Evolutionary conservation across 441 rosid species (phyloP).

Genomic region (Manihot esculenta): DNA sequence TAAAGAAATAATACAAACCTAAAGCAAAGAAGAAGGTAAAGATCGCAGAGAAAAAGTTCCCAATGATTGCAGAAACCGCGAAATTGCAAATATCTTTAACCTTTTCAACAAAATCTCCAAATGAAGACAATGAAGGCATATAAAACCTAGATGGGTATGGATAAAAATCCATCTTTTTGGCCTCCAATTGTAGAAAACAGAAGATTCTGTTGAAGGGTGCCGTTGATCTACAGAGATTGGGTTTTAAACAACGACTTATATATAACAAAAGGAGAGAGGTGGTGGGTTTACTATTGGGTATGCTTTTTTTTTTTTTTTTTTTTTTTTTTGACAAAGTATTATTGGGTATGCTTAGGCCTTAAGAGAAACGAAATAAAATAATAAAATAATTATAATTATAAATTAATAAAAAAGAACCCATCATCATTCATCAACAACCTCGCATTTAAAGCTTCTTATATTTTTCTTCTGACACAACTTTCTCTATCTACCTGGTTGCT

Average conservation of each 20-base stretch:
- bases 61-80: constrained; percentile 72
- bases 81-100: constrained; percentile 56
- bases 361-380: constrained; percentile 29
- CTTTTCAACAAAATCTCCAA: constrained; percentile 57
- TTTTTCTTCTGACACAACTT: constrained; percentile 10
- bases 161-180: constrained; percentile 43
- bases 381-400: too few species aligned
- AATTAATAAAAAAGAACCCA: constrained; percentile 8
- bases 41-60: constrained; percentile 90
- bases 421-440: constrained; percentile 38
- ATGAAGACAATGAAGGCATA: constrained; percentile 37
- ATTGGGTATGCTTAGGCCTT: constrained; percentile 27
- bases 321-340: too few species aligned
- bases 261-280: constrained; percentile 2
- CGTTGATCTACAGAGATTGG: constrained; percentile 26
- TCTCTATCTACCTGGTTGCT: constrained; percentile 24
- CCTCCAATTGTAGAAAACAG: not conserved
- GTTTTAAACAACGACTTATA: constrained; percentile 19
- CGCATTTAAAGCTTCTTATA: constrained; percentile 59
- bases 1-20: constrained; percentile 47
- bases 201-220: constrained; percentile 4
- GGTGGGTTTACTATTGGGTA: constrained; percentile 12
- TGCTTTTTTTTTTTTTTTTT: too few species aligned
- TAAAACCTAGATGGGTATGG: constrained; percentile 54
- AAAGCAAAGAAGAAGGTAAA: constrained; percentile 94